phyloP scores from a whole-genome alignment of 202 grass and related monocot species.

The Carex arenaria region DNA sequence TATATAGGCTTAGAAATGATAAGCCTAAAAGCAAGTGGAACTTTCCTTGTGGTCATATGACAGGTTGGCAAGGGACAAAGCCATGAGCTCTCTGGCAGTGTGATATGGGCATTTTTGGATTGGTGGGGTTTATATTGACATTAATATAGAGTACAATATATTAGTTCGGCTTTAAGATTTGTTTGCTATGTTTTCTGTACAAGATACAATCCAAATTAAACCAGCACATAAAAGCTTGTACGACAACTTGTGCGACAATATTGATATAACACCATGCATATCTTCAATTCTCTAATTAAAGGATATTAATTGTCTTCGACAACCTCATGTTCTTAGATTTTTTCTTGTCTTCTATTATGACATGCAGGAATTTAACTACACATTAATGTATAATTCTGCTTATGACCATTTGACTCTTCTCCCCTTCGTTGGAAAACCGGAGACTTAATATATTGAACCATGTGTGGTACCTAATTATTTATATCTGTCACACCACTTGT shows the following conservation, averaged over 20 bases:
- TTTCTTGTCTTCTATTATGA: neutral
- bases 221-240: neutral
- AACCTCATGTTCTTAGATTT: neutral
- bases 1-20: constrained; percentile 33
- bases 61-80: constrained; percentile 27
- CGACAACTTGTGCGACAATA: neutral
- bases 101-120: neutral
- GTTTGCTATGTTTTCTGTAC: neutral
- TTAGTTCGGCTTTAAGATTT: neutral
- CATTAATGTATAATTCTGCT: neutral
- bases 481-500: too few relatives aligned
- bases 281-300: neutral
- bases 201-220: neutral
- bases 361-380: neutral
- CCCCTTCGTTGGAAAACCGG: neutral
- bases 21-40: constrained; percentile 6
- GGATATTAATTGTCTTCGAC: neutral
- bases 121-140: too few relatives aligned
- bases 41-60: constrained; percentile 4
- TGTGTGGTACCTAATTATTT: too few relatives aligned
- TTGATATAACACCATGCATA: neutral
- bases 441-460: neutral
- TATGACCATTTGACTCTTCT: neutral
- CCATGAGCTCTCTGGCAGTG: constrained; percentile 19
- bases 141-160: too few relatives aligned